Conservation (phyloP, 2,329 filamentous ascomycete genomes). For the Botryotinia calthae region DNA sequence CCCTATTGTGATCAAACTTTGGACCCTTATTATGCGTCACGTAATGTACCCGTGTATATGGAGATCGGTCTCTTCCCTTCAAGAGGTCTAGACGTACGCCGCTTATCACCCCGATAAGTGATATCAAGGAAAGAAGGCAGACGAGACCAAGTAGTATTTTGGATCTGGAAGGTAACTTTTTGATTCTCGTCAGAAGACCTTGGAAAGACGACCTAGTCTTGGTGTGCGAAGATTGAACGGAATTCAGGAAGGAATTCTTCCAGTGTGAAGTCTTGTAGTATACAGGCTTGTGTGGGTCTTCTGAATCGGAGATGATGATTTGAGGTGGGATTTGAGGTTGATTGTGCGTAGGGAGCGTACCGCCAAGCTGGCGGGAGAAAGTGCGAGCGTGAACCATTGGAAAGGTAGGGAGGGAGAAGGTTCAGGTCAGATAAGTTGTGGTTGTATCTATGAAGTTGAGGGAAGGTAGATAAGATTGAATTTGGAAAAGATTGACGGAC, state of each 20-base stretch:
- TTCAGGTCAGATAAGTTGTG: background rate
- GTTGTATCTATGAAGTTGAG: background rate
- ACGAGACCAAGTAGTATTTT: slow-evolving; percentile 4
- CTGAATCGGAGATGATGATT: slow-evolving; percentile 4
- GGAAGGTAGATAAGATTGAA: too few species aligned
- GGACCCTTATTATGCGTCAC: slow-evolving; percentile 1
- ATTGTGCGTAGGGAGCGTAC: slow-evolving; percentile 8
- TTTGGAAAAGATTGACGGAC: background rate
- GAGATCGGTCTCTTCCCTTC: background rate
- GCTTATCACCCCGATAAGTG: background rate
- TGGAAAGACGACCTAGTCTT: background rate
- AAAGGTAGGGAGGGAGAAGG: background rate
- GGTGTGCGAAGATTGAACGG: slow-evolving; percentile 9
- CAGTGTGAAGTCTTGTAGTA: background rate
- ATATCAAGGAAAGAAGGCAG: slow-evolving; percentile 6
- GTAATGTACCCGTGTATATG: slow-evolving; percentile 5
- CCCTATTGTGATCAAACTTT: slow-evolving; percentile 12
- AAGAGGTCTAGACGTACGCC: background rate
- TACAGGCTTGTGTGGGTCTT: slow-evolving; percentile 3
- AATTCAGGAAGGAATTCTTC: slow-evolving; percentile 1
- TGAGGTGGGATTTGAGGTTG: slow-evolving; percentile 10
- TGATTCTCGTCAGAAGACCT: background rate
- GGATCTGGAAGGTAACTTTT: background rate
- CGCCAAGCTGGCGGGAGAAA: slow-evolving; percentile 10
- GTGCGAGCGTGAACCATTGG: slow-evolving; percentile 11